Percentiles rank a stretch among this genome's conserved stretches.
Conservation (phyloP, 129 eudicot species). For the Rutidosis leptorrhynchoides region DNA sequence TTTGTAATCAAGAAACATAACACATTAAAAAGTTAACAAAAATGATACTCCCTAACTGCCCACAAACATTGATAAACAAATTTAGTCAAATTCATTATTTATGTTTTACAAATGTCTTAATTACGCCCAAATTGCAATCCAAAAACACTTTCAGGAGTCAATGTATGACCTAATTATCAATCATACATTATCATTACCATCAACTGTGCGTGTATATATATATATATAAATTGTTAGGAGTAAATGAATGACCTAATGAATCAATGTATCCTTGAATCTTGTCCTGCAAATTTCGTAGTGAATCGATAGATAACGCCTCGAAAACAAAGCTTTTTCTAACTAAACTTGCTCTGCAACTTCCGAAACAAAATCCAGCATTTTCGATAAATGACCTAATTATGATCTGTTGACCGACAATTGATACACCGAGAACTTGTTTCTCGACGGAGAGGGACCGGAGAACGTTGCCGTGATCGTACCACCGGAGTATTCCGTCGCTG, state of each 20-base stretch:
- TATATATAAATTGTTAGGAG: not conserved
- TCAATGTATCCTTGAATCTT: conserved; percentile 55
- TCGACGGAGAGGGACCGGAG: conserved; percentile 48
- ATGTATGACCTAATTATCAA: too few species aligned
- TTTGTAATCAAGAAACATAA: not conserved
- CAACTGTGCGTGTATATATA: too few species aligned
- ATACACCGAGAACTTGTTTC: conserved; percentile 62
- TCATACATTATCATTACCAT: too few species aligned
- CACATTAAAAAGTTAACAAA: not conserved
- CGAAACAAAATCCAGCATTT: conserved; percentile 38
- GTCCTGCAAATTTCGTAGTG: conserved; percentile 38
- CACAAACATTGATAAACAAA: not conserved
- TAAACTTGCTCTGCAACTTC: conserved; percentile 12
- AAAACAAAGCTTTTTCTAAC: conserved; percentile 50
- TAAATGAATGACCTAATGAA: conserved; percentile 46
- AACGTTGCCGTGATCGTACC: conserved; percentile 34
- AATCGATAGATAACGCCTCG: conserved; percentile 40
- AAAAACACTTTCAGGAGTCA: too few species aligned
- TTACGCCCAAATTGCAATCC: too few species aligned
- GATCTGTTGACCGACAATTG: conserved; percentile 39
- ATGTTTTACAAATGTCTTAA: too few species aligned
- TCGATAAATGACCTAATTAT: conserved; percentile 47
- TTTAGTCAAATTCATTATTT: too few species aligned
- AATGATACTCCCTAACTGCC: not conserved
- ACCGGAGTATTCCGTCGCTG: conserved; percentile 56